Percentiles rank a stretch among this genome's conserved stretches.
phyloP scores from a whole-genome alignment of 306 rosid genomes.

The Prunus armeniaca region DNA sequence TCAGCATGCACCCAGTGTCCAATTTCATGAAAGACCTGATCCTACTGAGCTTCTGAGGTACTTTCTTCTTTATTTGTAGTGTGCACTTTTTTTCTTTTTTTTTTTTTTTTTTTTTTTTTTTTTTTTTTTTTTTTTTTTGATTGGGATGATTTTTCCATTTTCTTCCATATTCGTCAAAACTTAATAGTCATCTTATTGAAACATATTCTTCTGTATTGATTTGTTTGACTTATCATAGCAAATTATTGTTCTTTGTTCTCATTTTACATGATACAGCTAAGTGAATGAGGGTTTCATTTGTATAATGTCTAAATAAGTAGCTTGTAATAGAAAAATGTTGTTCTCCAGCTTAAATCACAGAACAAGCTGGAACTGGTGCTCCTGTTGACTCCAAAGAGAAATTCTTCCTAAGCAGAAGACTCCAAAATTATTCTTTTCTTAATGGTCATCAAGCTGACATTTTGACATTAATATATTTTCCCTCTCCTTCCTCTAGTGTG shows the following conservation, averaged over 20 bases:
- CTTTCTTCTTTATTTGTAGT: no score
- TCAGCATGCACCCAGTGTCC: constrained; percentile 91
- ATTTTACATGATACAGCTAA: neutral
- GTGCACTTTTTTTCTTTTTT: constrained; percentile 11
- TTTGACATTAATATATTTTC: neutral
- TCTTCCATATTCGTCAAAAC: neutral
- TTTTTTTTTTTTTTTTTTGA: no score
- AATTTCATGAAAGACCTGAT: constrained; percentile 79
- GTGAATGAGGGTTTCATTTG: neutral
- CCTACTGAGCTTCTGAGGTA: constrained; percentile 85
- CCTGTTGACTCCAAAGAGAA: neutral
- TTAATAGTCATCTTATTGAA: neutral
- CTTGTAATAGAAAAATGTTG: neutral
- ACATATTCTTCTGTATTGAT: neutral
- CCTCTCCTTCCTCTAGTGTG: neutral
- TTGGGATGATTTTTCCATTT: no score
- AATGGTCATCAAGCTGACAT: neutral
- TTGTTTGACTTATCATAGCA: neutral
- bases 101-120: no score
- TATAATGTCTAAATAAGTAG: neutral
- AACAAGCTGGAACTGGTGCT: neutral
- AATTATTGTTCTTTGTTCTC: neutral
- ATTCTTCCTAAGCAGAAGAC: neutral
- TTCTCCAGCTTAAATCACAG: neutral
- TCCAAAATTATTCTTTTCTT: neutral